Base-by-base conservation (phyloP, 2,329 filamentous ascomycete species). In the Cryphonectria naterciae region DNA sequence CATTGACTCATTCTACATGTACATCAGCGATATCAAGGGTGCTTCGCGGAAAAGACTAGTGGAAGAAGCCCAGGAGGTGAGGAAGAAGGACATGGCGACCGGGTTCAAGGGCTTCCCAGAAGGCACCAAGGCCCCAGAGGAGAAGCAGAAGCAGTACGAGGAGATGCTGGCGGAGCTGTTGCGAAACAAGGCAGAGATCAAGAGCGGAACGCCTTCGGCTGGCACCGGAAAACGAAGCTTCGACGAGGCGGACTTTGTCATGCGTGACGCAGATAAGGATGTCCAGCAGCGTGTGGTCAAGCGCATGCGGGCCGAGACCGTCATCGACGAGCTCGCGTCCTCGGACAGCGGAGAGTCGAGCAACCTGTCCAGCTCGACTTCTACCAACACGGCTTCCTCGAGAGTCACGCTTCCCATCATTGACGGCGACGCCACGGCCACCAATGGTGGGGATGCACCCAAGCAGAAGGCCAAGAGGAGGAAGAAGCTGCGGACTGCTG, bases 11-110 rank as follows among this genome's bases (percentile, higher is more conserved):
- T 89, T 98, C 58, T 88, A 92, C 78, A 86, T 89, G 67, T 98
- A 98, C 82, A 88, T 98, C 74, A 85, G 87, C 70, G 93, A 94
- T 66, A 82, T 98, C 69, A 91, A 95, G 82, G 93, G 94, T 52
- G 88, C 88, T 73, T 90, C 90, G 7, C 89, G 93, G 68, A 88
- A 89, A 69, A 86, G 93, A 69, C 82, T 97, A 73, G 85, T 86
- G 54, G 86, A 93, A 76, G 84, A 87, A 69, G 93, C 93, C 35
- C 83, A 88, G 71, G 86, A 90, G 67, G 81, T 91, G 65, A 85
- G 90, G 74, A 83, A 85, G 68, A 84, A 85, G 75, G 86, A 91
- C 75, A 84, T 87, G 77, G 83, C 86, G 68, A 80, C 83, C 61
- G 85, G 84, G 37, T 76, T 78, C 35, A 80, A 79, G 41, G 86